Evolutionary conservation across 208 protist species (phyloP).

Genomic region (Crithidia expoeki): DNA sequence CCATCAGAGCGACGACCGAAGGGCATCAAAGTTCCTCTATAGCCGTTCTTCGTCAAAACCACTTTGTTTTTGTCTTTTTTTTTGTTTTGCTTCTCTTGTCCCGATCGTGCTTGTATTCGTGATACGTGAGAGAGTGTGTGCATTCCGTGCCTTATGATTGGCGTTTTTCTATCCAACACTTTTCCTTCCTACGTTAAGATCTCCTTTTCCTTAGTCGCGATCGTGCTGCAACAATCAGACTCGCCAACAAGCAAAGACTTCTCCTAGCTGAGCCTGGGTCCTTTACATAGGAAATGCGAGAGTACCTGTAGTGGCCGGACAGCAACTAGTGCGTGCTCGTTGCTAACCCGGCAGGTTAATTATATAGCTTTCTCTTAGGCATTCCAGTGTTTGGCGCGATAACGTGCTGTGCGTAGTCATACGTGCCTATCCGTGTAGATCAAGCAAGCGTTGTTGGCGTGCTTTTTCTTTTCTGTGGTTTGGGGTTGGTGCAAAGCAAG

Average conservation of each 20-base stretch:
- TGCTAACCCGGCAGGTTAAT: background rate
- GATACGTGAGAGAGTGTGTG: no score
- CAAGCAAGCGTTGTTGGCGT: background rate
- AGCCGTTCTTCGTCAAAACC: no score
- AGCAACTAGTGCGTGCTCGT: background rate
- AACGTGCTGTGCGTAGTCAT: background rate
- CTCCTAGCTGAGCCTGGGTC: background rate
- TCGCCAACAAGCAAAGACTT: background rate
- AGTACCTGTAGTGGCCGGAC: background rate
- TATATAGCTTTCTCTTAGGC: background rate
- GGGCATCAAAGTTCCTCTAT: no score
- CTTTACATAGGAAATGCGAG: background rate
- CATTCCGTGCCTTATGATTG: no score
- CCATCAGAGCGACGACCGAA: no score
- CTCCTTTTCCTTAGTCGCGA: background rate
- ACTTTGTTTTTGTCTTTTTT: background rate
- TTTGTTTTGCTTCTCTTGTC: background rate
- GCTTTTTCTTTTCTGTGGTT: background rate
- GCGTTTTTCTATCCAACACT: no score
- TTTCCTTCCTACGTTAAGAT: no score
- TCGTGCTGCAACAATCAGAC: background rate
- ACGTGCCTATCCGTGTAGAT: background rate
- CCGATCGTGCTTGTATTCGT: background rate
- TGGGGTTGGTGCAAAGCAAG: background rate
- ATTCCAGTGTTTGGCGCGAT: background rate